Percentiles rank a stretch among this genome's conserved stretches.
phyloP scores from a whole-genome alignment of 73 alveolate species.

The Stentor roeselii region DNA sequence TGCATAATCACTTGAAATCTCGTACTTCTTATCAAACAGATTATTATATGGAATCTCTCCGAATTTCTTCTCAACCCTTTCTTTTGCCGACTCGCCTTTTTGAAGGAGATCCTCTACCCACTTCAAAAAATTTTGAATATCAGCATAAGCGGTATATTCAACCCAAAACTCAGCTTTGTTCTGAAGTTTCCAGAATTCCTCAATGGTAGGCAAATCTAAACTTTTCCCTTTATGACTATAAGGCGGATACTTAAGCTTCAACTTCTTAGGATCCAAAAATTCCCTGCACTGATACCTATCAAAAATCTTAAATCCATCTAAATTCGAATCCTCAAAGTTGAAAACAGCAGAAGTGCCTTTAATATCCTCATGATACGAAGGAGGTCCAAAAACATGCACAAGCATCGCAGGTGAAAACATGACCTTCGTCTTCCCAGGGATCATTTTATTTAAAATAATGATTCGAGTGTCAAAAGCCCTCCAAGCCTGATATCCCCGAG shows the following conservation, averaged over 20 bases:
- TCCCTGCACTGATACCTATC: constrained; percentile 5
- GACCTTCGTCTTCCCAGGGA: neutral
- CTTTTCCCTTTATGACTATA: neutral
- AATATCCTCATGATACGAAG: neutral
- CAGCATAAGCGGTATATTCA: neutral
- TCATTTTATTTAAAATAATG: neutral
- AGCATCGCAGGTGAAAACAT: neutral
- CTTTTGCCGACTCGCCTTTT: neutral
- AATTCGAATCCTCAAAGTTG: constrained; percentile 3
- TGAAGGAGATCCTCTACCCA: neutral
- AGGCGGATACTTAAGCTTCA: neutral
- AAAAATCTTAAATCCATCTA: neutral
- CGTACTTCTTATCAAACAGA: neutral
- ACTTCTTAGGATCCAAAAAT: neutral
- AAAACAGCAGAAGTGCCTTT: neutral
- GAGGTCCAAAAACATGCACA: constrained; percentile 5
- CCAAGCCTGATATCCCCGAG: constrained; percentile 5
- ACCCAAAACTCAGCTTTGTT: constrained; percentile 6
- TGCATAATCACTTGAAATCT: neutral
- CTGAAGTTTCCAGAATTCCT: neutral
- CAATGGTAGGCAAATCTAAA: neutral
- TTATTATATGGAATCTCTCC: neutral
- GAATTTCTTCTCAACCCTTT: neutral
- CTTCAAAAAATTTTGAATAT: neutral
- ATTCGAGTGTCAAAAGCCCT: constrained; percentile 14